Base-by-base conservation (phyloP, 352 stramenopile species). In the Globisporangium nunn region DNA sequence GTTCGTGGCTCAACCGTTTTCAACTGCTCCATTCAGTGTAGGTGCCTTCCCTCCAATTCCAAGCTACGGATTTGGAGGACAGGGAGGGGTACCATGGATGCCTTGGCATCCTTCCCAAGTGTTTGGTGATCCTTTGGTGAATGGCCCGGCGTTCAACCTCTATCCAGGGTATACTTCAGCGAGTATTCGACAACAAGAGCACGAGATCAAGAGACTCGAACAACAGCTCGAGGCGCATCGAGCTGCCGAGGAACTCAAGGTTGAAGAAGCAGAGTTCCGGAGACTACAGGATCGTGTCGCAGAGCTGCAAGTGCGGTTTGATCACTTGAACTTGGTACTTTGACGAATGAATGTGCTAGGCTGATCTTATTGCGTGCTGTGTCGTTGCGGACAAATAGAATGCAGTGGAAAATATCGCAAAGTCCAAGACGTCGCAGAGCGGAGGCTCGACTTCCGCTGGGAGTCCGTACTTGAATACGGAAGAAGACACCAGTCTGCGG, bases 401-500 rank as follows among this genome's bases (percentile, higher is more conserved):
- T 17, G 44, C 17, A n/a, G 37, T 35, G 33, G 28, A 18, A 35
- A 51, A 8, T 23, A 60, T 40, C 41, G 56, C 7, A 23, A 59
- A 54, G 43, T 33, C 29, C 63, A 70, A 10, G 61, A 73, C 0
- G 62, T 68, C 18, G 52, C 56, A 17, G 50, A 39, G 7, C 14
- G 4, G 17, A 28, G 4, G 28, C 3, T 14, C 12, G 1, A 28
- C 23, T 29, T 3, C 18, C 12, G 1, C 10, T 40, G 11, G 47
- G 17, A 23, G 45, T 8, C n/a, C 33, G 33, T n/a, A 18, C 8
- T 17, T 11, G 28, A 30, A 46, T 4, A 31, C 12, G 10, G 43
- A 46, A 28, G 70, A 70, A 4, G 59, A 73, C 0, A 60, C 70
- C 31, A 71, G 61, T 28, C 64, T 87, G 30, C 67, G 53, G n/a